Conservation (phyloP, 345 rosid species). For the Citrus maxima region DNA sequence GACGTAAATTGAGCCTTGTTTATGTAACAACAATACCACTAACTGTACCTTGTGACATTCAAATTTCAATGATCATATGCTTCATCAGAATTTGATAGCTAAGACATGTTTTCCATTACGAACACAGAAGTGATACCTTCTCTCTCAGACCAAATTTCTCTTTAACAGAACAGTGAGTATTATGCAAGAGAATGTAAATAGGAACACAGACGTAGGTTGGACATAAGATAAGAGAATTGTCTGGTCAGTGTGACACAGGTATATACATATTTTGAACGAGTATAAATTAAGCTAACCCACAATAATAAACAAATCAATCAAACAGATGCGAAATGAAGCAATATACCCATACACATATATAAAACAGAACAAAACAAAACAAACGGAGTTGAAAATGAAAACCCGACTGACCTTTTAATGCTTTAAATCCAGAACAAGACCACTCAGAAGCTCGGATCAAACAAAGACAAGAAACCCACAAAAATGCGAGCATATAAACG, state of each 20-base stretch:
- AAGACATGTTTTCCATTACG: neutral
- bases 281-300: neutral
- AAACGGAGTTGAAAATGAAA: neutral
- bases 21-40: neutral
- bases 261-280: too few species aligned
- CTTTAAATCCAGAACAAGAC: neutral
- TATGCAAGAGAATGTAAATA: neutral
- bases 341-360: neutral
- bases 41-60: neutral
- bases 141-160: neutral
- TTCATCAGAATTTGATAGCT: neutral
- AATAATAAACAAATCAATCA: neutral
- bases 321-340: neutral
- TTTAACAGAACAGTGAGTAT: neutral
- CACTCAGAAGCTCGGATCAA: neutral
- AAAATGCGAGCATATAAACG: neutral
- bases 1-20: neutral
- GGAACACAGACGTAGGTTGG: neutral
- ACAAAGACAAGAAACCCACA: neutral
- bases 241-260: too few species aligned
- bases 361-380: neutral
- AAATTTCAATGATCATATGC: neutral
- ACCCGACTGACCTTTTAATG: slow-evolving; percentile 1
- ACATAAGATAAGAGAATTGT: neutral
- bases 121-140: neutral